Percentiles rank a stretch among this genome's conserved stretches.
Evolutionary conservation across 176 grass and related monocot genomes (phyloP).

Genomic region (Pontederia paniculata): DNA sequence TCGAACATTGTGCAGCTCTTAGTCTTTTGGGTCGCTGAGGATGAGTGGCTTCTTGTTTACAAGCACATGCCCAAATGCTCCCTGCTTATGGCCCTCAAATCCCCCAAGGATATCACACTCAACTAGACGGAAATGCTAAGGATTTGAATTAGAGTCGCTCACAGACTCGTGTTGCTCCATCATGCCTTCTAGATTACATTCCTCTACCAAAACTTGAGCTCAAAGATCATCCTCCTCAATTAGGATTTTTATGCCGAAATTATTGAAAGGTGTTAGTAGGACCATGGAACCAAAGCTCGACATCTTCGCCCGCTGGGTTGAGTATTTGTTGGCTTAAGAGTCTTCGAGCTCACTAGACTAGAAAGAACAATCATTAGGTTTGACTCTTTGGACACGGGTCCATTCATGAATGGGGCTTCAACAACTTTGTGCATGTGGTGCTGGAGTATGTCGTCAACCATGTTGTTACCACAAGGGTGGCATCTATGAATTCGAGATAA

Average conservation of each 20-base stretch:
- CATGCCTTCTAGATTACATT: constrained; percentile 71
- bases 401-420: constrained; percentile 78
- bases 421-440: constrained; percentile 77
- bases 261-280: too few relatives aligned
- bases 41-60: constrained; percentile 17
- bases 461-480: constrained; percentile 58
- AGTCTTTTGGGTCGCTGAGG: constrained; percentile 12
- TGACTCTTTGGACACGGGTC: constrained; percentile 59
- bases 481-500: constrained; percentile 69
- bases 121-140: constrained; percentile 13
- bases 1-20: constrained; percentile 17
- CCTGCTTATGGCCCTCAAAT: background rate
- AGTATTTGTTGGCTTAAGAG: too few relatives aligned
- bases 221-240: constrained; percentile 59
- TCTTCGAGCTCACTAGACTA: constrained; percentile 60
- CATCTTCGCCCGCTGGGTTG: too few relatives aligned
- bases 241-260: constrained; percentile 79
- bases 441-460: constrained; percentile 69
- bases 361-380: constrained; percentile 41
- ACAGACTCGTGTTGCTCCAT: constrained; percentile 75
- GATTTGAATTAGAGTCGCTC: constrained; percentile 12
- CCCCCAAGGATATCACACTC: background rate
- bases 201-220: constrained; percentile 86
- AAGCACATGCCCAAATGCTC: constrained; percentile 21
- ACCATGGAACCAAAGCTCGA: too few relatives aligned